phyloP scores from a whole-genome alignment of 306 rosid genomes.

The Lagenaria siceraria region DNA sequence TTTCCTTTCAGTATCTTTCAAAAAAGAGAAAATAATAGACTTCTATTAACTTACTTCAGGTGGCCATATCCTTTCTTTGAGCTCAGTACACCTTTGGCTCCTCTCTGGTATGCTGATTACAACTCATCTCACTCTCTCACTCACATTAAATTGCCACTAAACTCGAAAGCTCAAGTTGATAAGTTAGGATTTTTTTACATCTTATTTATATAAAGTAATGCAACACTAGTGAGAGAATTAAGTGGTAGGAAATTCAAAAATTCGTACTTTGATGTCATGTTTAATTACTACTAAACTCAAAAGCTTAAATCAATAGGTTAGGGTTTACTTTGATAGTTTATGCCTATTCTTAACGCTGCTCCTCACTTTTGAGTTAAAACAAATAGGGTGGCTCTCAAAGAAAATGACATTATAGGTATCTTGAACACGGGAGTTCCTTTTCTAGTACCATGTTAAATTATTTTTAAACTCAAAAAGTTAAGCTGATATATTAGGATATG shows the following conservation, averaged over 20 bases:
- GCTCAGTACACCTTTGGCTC: constrained; percentile 60
- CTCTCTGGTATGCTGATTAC: constrained; percentile 44
- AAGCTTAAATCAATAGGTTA: background rate
- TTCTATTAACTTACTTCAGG: constrained; percentile 20
- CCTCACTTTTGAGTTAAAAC: background rate
- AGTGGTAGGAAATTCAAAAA: background rate
- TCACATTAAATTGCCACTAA: background rate
- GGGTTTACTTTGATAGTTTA: background rate
- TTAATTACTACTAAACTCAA: background rate
- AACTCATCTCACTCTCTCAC: background rate
- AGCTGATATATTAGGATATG: background rate
- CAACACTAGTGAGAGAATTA: background rate
- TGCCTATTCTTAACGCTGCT: background rate
- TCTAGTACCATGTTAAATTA: background rate
- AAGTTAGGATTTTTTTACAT: background rate
- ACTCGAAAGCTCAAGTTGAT: background rate
- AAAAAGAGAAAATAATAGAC: background rate
- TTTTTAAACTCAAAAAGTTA: background rate
- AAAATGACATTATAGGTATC: background rate
- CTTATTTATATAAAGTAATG: background rate
- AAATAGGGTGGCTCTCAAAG: background rate
- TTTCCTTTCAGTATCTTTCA: background rate
- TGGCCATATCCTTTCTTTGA: constrained; percentile 88
- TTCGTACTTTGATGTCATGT: background rate
- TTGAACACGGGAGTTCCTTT: background rate